These are phyloP conservation scores for Umbelopsis sp. DNA, from an alignment of 192 early-diverging fungal species.

Conservation along the genomic window DNA sequence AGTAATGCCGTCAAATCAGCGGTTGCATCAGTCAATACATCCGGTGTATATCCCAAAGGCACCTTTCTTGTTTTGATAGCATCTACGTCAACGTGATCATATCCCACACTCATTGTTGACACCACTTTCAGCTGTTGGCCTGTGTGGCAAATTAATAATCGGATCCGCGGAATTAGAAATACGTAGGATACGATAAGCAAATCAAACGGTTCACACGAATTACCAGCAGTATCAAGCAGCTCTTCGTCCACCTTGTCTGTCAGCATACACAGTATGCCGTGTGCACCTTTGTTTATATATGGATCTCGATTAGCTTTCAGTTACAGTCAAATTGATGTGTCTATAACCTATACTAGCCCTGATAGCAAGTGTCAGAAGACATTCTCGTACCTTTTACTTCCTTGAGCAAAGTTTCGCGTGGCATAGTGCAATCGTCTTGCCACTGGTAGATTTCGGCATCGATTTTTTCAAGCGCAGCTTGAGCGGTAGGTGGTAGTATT, in stretches of 20 bases:
- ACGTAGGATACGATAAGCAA: too few relatives aligned
- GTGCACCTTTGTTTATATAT: too few relatives aligned
- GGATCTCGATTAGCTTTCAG: too few relatives aligned
- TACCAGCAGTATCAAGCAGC: conserved; percentile 66
- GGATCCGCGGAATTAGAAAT: too few relatives aligned
- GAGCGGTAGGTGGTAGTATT: conserved; percentile 28
- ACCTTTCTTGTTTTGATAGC: conserved; percentile 55
- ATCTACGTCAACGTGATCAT: conserved; percentile 74
- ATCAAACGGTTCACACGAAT: background rate
- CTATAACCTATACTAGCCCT: too few relatives aligned
- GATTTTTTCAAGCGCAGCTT: conserved; percentile 22
- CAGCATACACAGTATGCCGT: conserved; percentile 67
- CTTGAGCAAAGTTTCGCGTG: conserved; percentile 50
- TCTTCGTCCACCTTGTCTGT: conserved; percentile 77
- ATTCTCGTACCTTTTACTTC: conserved; percentile 39
- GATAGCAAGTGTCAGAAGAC: too few relatives aligned
- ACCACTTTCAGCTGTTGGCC: conserved; percentile 65
- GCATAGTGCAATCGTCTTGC: conserved; percentile 50
- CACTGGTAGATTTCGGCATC: conserved; percentile 58
- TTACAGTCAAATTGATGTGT: too few relatives aligned
- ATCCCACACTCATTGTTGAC: conserved; percentile 82
- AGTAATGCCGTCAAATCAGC: conserved; percentile 82
- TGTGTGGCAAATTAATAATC: background rate
- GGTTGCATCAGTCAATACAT: conserved; percentile 86
- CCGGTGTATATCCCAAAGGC: conserved; percentile 80